Base-by-base conservation (phyloP, 345 rosid genomes). In the Hibiscus mutabilis region DNA sequence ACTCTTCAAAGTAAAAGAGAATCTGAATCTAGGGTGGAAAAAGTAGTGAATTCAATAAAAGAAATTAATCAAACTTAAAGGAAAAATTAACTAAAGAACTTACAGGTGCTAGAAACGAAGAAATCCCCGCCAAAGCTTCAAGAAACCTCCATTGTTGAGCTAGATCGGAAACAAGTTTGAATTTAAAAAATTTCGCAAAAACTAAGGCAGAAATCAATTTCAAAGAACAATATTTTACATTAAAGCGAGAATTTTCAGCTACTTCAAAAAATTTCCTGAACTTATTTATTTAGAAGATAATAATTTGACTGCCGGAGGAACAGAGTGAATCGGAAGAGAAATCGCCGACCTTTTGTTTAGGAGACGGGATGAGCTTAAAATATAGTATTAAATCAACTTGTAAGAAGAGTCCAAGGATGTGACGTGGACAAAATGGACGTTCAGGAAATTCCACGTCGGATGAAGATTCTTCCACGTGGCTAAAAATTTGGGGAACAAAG, bases 341-440 rank as follows among this genome's bases (percentile, higher is more conserved):
- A 70, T 76, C 64, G 77, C 71, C 5, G 29, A 55, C 60, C 60
- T 55, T 21, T 55, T 21, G 29, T 19, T 55, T 21, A 3, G 58
- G 31, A 24, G 55, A 42, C 69, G 73, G 65, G 77, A 72, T 66
- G 59, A 69, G 68, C 29, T 66, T 55, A 60, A 49, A 47, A 79
- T 69, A 76, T 3, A 13, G 42, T 0, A 16, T 49, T 49, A 15
- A 49, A 49, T 49, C 55, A 49, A 1, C 19, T 63, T 66, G 66
- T 75, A 70, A 49, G 73, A 73, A 19, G 16, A 69, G 74, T 15
- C 22, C 7, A 24, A 14, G 24, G 70, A 18, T 76, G 78, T 80
- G 87, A 86, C 85, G 66, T 85, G 91, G 93, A 82, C 0, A 42
- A 77, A 83, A 75, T 53, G 80, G 80, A 61, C 14, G 76, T 76